Conservation (phyloP, 306 rosid genomes). For the Pachyrhizus erosus region DNA sequence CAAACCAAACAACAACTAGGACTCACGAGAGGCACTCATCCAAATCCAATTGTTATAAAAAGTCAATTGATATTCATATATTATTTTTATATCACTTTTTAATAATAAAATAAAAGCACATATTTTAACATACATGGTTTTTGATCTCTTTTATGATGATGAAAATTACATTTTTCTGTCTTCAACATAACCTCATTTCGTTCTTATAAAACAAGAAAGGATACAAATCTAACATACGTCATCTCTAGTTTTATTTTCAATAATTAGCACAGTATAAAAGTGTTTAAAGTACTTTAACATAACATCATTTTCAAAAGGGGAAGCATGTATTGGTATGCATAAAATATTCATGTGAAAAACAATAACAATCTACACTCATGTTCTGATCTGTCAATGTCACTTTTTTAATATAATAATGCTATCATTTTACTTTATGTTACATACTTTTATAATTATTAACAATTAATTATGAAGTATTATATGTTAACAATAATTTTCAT, state of each 20-base stretch:
- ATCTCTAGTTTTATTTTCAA: not conserved
- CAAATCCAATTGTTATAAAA: not conserved
- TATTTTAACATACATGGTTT: not conserved
- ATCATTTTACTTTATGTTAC: not conserved
- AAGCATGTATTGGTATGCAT: constrained; percentile 9
- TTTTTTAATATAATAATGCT: constrained; percentile 9
- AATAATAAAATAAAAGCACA: not conserved
- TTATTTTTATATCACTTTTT: not conserved
- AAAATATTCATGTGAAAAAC: constrained; percentile 38
- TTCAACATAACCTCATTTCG: not conserved
- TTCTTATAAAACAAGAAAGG: not conserved
- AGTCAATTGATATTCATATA: not conserved
- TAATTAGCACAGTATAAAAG: not conserved
- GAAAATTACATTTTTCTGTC: not conserved
- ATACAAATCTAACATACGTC: not conserved
- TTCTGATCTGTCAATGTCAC: constrained; percentile 36
- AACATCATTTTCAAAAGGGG: constrained; percentile 27
- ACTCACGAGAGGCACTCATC: not conserved
- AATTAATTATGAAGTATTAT: not conserved
- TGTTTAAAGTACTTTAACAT: constrained; percentile 16
- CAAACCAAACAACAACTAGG: not conserved
- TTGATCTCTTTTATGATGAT: not conserved
- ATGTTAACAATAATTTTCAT: not conserved
- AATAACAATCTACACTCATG: constrained; percentile 15
- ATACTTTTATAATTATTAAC: not conserved